Percentiles rank a stretch among this genome's conserved stretches.
phyloP scores from a whole-genome alignment of 345 rosid genomes.

The Eutrema yunnanense region DNA sequence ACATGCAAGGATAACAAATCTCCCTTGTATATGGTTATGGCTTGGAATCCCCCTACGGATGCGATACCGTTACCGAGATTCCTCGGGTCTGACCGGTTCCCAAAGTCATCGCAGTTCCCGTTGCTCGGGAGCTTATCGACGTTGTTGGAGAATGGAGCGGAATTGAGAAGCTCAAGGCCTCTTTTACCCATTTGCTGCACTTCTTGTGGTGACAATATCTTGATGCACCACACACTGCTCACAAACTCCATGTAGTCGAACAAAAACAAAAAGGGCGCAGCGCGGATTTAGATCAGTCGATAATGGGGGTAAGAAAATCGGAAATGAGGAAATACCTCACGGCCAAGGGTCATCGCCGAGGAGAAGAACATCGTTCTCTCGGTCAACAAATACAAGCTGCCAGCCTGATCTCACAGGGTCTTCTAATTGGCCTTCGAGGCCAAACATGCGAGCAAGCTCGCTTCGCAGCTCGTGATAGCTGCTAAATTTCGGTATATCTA shows the following conservation, averaged over 20 bases:
- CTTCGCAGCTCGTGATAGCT: slow-evolving; percentile 93
- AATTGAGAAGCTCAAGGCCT: slow-evolving; percentile 67
- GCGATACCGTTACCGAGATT: slow-evolving; percentile 66
- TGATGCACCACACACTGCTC: slow-evolving; percentile 91
- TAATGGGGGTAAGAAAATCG: not conserved
- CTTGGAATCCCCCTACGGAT: slow-evolving; percentile 47
- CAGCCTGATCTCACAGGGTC: slow-evolving; percentile 99
- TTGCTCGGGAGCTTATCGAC: slow-evolving; percentile 69
- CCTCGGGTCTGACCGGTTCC: slow-evolving; percentile 66
- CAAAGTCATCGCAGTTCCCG: slow-evolving; percentile 69
- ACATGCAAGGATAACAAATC: no score
- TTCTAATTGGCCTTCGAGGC: slow-evolving; percentile 99
- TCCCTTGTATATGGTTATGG: no score
- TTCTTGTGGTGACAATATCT: slow-evolving; percentile 89
- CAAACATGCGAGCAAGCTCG: slow-evolving; percentile 92
- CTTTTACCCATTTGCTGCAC: slow-evolving; percentile 92
- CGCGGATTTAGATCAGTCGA: not conserved
- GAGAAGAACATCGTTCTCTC: slow-evolving; percentile 99
- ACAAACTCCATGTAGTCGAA: slow-evolving; percentile 71
- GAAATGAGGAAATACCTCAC: slow-evolving; percentile 40
- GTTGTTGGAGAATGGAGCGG: slow-evolving; percentile 45
- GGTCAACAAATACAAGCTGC: slow-evolving; percentile 99
- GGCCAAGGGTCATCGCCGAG: slow-evolving; percentile 99
- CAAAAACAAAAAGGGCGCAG: not conserved
- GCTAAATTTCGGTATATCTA: slow-evolving; percentile 87